Conservation (phyloP, 495 filamentous ascomycete genomes). For the Penicillium soppii region DNA sequence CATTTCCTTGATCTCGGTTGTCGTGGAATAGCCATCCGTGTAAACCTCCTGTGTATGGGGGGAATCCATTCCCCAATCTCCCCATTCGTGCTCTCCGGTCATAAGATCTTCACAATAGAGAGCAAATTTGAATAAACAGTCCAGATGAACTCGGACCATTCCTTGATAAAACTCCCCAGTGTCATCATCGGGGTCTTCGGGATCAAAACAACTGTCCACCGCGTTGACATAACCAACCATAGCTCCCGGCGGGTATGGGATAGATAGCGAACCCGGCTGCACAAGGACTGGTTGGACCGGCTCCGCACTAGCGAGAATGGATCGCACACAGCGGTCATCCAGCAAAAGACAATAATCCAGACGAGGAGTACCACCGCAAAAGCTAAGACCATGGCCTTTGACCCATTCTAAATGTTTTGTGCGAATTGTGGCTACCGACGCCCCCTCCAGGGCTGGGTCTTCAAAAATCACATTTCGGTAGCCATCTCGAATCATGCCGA, state of each 20-base stretch:
- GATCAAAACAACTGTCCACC: slow-evolving; percentile 4
- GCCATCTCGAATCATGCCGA: not conserved
- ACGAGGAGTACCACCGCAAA: not conserved
- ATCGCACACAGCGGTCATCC: slow-evolving; percentile 7
- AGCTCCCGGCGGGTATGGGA: not conserved
- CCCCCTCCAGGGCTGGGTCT: not conserved
- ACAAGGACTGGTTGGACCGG: not conserved
- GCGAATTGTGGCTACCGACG: not conserved
- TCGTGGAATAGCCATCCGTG: slow-evolving; percentile 5
- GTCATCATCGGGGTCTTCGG: slow-evolving; percentile 3
- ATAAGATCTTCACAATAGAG: slow-evolving; percentile 1
- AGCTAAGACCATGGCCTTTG: not conserved
- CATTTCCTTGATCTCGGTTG: not conserved
- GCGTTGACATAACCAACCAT: slow-evolving; percentile 7
- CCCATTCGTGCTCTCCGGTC: slow-evolving; percentile 4
- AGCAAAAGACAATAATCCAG: slow-evolving; percentile 7
- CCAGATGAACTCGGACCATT: slow-evolving; percentile 2
- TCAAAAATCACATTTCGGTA: slow-evolving; percentile 1
- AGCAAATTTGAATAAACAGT: slow-evolving; percentile 1
- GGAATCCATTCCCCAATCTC: slow-evolving; percentile 12
- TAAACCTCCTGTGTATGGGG: not conserved
- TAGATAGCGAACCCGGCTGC: not conserved
- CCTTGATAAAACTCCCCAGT: slow-evolving; percentile 4
- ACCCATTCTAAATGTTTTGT: not conserved
- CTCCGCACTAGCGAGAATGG: slow-evolving; percentile 9